Percentiles rank a stretch among this genome's conserved stretches.
These are phyloP conservation scores for Hortaea sp. DNA, from an alignment of 2,329 filamentous ascomycete genomes.

Conservation along the genomic window DNA sequence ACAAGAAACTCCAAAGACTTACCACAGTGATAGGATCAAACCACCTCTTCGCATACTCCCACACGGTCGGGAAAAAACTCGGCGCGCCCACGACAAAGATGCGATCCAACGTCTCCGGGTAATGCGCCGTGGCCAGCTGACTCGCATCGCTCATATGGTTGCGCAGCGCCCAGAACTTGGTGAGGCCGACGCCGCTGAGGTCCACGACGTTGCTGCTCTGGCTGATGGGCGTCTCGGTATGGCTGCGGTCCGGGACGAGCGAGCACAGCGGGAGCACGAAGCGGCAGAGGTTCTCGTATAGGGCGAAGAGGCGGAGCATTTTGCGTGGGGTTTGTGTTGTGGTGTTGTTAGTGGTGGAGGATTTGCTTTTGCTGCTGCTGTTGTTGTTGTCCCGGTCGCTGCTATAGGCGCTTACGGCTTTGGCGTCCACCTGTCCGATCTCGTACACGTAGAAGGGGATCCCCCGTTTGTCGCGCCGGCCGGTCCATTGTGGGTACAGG, in stretches of 20 bases:
- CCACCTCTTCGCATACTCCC: conserved; percentile 94
- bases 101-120: conserved; percentile 84
- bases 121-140: conserved; percentile 80
- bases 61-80: conserved; percentile 81
- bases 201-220: conserved; percentile 94
- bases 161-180: conserved; percentile 94
- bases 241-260: conserved; percentile 58
- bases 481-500: conserved; percentile 91
- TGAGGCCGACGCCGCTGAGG: conserved; percentile 74
- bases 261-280: conserved; percentile 82
- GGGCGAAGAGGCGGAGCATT: conserved; percentile 75
- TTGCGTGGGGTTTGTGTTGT: conserved; percentile 61
- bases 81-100: conserved; percentile 86
- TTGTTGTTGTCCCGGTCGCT: conserved; percentile 35
- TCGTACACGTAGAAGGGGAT: conserved; percentile 90
- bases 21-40: conserved; percentile 73
- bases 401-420: conserved; percentile 71
- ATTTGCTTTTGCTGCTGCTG: conserved; percentile 14
- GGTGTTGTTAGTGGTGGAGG: conserved; percentile 6
- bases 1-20: conserved; percentile 1
- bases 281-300: conserved; percentile 85
- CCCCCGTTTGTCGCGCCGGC: conserved; percentile 77
- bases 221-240: conserved; percentile 75
- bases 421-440: conserved; percentile 71
- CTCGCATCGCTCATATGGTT: conserved; percentile 88